Evolutionary conservation across 2,329 filamentous ascomycete species (phyloP).

Genomic region (Pseudogymnoascus sp.): DNA sequence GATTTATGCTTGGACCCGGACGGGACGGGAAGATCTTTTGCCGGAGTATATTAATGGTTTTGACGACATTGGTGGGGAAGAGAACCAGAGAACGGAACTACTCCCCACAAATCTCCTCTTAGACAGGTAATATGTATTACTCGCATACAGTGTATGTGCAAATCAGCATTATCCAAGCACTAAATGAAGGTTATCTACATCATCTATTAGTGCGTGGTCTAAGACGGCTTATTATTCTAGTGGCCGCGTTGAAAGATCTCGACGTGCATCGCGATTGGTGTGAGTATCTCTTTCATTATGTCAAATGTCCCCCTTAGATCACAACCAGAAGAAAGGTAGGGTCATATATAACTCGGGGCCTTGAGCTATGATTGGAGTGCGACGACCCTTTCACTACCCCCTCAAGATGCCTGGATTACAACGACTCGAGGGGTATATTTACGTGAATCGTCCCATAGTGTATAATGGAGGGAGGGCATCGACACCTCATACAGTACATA

Average conservation of each 20-base stretch:
- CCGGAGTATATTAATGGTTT: neutral
- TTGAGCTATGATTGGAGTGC: neutral
- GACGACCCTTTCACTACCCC: neutral
- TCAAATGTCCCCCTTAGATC: neutral
- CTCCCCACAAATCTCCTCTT: neutral
- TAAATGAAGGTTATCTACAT: neutral
- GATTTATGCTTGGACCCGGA: neutral
- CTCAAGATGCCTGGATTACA: neutral
- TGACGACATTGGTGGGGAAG: neutral
- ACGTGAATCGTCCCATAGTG: neutral
- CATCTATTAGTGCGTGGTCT: neutral
- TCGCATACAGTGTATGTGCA: neutral
- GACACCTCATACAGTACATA: neutral
- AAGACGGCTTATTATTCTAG: neutral
- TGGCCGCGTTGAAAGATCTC: neutral
- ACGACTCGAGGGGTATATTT: neutral
- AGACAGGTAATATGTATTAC: neutral
- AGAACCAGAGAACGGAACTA: neutral
- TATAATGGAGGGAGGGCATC: neutral
- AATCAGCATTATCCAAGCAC: neutral
- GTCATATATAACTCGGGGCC: neutral
- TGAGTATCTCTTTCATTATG: neutral
- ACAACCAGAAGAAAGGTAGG: neutral
- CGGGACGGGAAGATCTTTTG: slow-evolving; percentile 1
- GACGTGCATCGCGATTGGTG: neutral